Evolutionary conservation across 2,329 filamentous ascomycete genomes (phyloP).

Genomic region (Cytospora mali): DNA sequence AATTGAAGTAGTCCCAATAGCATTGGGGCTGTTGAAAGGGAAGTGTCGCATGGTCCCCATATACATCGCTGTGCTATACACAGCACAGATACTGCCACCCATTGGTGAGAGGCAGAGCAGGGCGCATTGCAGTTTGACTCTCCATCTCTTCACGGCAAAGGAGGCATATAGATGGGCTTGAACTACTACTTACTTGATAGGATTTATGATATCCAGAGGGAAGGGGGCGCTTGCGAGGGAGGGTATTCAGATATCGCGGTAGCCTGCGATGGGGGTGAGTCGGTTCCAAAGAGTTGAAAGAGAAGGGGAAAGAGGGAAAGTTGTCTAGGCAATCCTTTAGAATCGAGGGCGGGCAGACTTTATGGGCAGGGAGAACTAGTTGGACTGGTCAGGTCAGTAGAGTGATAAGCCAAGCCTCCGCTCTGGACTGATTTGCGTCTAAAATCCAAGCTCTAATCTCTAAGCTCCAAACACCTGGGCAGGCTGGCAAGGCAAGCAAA

Average conservation of each 20-base stretch:
- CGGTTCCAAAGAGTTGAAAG: constrained; percentile 8
- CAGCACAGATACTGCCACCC: constrained; percentile 5
- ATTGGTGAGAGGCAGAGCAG: constrained; percentile 4
- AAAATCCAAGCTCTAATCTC: not conserved
- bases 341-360: constrained; percentile 19
- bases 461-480: not conserved
- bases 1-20: not conserved
- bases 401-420: constrained; percentile 22
- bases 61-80: constrained; percentile 1
- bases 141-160: constrained; percentile 15
- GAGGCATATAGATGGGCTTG: constrained; percentile 9
- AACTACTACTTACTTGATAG: constrained; percentile 20
- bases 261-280: constrained; percentile 11
- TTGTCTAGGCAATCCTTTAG: constrained; percentile 5
- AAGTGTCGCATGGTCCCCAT: not conserved
- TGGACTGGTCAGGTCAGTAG: constrained; percentile 9
- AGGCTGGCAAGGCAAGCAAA: constrained; percentile 5
- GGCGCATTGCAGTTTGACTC: constrained; percentile 12
- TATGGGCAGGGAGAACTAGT: constrained; percentile 17
- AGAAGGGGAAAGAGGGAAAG: constrained; percentile 11
- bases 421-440: constrained; percentile 21
- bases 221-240: constrained; percentile 2
- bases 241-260: not conserved
- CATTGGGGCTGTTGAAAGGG: not conserved
- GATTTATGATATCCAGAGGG: constrained; percentile 2